phyloP scores from a whole-genome alignment of 2,329 filamentous ascomycete genomes.

The Fusarium clavum region DNA sequence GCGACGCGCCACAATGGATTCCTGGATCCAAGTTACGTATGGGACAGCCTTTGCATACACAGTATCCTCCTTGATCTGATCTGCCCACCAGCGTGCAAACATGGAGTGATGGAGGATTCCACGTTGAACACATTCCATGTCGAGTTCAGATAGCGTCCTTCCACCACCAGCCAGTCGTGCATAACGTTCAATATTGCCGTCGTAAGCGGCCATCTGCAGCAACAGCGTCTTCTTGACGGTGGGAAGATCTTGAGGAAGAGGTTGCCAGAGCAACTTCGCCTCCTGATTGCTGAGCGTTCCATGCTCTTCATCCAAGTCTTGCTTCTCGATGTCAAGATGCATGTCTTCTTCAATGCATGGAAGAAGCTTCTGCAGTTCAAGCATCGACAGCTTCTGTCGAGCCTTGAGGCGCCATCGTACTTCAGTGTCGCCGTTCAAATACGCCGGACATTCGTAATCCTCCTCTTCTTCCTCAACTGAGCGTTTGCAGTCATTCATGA shows the following conservation, averaged over 20 bases:
- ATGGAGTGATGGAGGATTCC: slow-evolving; percentile 7
- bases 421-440: slow-evolving; percentile 28
- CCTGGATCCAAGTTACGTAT: neutral
- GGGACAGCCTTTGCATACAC: neutral
- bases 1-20: neutral
- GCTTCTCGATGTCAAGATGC: neutral
- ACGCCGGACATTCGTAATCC: neutral
- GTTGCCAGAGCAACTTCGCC: slow-evolving; percentile 19
- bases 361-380: neutral
- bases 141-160: neutral
- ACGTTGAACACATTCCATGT: neutral
- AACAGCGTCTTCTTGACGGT: slow-evolving; percentile 53
- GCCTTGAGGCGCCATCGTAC: neutral
- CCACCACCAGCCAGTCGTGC: slow-evolving; percentile 47
- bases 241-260: slow-evolving; percentile 54
- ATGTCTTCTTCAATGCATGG: slow-evolving; percentile 21
- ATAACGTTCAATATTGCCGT: slow-evolving; percentile 56
- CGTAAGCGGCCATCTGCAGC: slow-evolving; percentile 53
- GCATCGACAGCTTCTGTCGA: neutral
- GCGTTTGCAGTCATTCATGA: slow-evolving; percentile 54
- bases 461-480: neutral
- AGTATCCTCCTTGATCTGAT: neutral
- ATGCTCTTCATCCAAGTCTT: neutral
- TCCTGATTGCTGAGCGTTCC: neutral
- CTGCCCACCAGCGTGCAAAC: slow-evolving; percentile 10